These are phyloP conservation scores for Candida coleopterorum DNA, from an alignment of 805 yeast species.

Conservation along the genomic window DNA sequence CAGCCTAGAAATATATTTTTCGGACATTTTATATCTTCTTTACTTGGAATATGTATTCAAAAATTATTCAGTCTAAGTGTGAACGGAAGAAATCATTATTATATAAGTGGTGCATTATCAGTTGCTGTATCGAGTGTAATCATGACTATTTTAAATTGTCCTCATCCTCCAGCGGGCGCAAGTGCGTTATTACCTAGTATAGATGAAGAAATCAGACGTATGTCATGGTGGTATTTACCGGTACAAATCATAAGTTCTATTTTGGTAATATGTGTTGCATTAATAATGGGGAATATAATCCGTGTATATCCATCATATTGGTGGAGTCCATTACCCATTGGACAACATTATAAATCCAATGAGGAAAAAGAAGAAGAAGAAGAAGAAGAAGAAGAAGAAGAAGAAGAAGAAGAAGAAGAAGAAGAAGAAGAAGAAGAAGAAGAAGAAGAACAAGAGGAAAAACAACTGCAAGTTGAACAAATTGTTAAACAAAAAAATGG, in stretches of 20 bases:
- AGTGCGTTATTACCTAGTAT: constrained; percentile 55
- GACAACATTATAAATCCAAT: constrained; percentile 4
- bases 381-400: neutral
- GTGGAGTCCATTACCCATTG: constrained; percentile 44
- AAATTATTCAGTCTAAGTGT: constrained; percentile 48
- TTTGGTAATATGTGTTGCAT: constrained; percentile 46
- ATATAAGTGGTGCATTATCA: constrained; percentile 55
- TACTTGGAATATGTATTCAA: constrained; percentile 50
- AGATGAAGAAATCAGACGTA: constrained; percentile 38
- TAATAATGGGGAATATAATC: constrained; percentile 49
- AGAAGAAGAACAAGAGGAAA: neutral
- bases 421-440: neutral
- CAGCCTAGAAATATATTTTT: constrained; percentile 58
- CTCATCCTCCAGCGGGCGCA: constrained; percentile 74
- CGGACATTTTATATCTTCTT: constrained; percentile 51
- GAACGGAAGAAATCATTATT: constrained; percentile 43
- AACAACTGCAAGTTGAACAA: constrained; percentile 4
- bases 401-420: constrained; percentile 1
- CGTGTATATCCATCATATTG: constrained; percentile 55
- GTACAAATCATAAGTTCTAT: constrained; percentile 46
- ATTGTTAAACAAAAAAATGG: constrained; percentile 13
- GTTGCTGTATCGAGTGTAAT: constrained; percentile 50
- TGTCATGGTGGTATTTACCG: constrained; percentile 68
- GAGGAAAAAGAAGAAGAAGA: neutral
- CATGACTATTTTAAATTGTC: constrained; percentile 51